Evolutionary conservation across 2,329 filamentous ascomycete genomes (phyloP), one percentile per base, ranked within the genome.

Genomic region (Arthrinium puccinioides): DNA sequence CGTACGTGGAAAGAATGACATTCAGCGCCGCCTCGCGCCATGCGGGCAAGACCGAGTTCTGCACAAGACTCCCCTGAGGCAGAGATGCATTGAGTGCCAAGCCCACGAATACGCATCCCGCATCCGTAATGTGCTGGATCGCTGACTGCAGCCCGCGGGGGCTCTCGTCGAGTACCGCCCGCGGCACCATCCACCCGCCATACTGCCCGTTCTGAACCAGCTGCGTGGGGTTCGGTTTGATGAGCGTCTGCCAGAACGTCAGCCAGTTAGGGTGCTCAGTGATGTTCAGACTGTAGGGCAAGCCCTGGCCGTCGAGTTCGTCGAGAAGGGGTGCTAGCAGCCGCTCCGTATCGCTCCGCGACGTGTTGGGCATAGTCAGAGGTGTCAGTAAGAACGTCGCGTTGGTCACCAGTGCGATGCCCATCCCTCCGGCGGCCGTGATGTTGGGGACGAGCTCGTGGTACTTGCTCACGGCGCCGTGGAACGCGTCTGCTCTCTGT

Each of bases 121-220:
- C 45, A 27, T 51, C 48, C 2, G 51, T 56, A 9, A 61, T 46
- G 32, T 43, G 52, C 2, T 42, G 40, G 6, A 60, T 49, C 9
- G 55, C 53, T 13, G 49, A 38, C 16, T 15, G 13, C n/a, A 28
- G n/a, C n/a, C 16, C 25, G 25, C 25, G 25, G 3, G 49, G 45
- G 41, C 60, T 57, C 26, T 51, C 39, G 14, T 54, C 48, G 8
- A 64, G 44, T 2, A 51, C 49, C 1, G 47, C 40, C 10, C 54
- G 51, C 1, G 57, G 53, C 19, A 63, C 55, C 9, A 63, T 38
- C 5, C 60, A 57, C 6, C 57, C 54, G 11, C 57, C 59, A 36
- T 56, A 60, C 33, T 60, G 56, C 32, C 52, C 54, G 4, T 45
- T 44, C 8, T 48, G 48, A 15, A 57, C 59, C 21, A 50, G 50